Evolutionary conservation across 225 moss, liverwort and hornwort species (phyloP), one percentile per base, ranked within the genome.

Genomic region (Bryum argenteum): DNA sequence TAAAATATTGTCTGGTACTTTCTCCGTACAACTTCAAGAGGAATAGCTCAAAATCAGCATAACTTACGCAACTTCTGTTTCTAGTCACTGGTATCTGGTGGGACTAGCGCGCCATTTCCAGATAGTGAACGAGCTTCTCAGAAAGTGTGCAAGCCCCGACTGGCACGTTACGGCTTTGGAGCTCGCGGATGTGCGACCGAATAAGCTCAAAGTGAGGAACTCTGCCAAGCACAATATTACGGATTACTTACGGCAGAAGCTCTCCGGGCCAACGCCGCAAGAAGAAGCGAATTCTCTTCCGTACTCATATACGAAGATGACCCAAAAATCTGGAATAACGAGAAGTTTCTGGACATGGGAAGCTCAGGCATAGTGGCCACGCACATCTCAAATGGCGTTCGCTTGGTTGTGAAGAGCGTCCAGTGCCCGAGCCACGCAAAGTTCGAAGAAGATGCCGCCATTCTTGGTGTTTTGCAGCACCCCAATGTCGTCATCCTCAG

Each of bases 51-150:
- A 40, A 28, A 51, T 66, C 53, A 20, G 43, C 7, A 23, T 39
- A n/a, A 71, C 11, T 23, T 71, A 15, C 71, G 75, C 12, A 75
- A 79, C 41, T 83, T 83, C 59, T 83, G 83, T n/a, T 58, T 79
- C 8, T 75, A 83, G 15, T 79, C 83, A 0, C 58, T 83, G 20
- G 67, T 79, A n/a, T n/a, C n/a, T n/a, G n/a, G n/a, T n/a, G 0
- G 83, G 79, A 4, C 22, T 83, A 53, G 72, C 62, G 1, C 71
- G 79, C 0, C 14, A 21, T 16, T 72, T 75, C 24, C 23, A 64
- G 0, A 0, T 8, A 4, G 72, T 75, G 2, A 8, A 0, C 5
- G 75, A 75, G 20, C 41, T 83, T 1, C 54, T 83, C 7, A 43
- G 8, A 15, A 83, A 58, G 64, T 83, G 83, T 26, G 58, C 54